These are phyloP conservation scores for Epichloe elymi DNA, from an alignment of 2,329 filamentous ascomycete species.

Conservation along the genomic window DNA sequence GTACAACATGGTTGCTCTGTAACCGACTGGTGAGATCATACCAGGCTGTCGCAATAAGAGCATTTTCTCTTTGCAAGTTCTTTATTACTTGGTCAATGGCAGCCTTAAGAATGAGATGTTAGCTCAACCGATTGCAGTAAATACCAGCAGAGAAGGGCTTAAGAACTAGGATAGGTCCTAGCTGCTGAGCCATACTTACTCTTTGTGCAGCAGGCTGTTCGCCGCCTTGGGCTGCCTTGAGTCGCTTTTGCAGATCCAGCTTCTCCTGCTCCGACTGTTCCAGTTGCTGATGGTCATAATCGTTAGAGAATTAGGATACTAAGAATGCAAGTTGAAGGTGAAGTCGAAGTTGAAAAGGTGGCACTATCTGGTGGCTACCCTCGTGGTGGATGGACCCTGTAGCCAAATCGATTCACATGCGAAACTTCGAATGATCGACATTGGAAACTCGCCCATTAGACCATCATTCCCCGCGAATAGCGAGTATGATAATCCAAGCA, in stretches of 20 bases:
- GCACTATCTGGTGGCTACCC: neutral
- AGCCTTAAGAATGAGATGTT: constrained; percentile 23
- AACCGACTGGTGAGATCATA: constrained; percentile 67
- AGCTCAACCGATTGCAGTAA: neutral
- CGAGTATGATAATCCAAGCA: neutral
- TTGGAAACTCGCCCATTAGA: neutral
- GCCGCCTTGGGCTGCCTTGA: constrained; percentile 39
- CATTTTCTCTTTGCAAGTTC: constrained; percentile 65
- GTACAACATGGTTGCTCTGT: constrained; percentile 70
- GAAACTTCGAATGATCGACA: neutral
- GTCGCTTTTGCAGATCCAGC: constrained; percentile 39
- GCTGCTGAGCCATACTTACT: constrained; percentile 26
- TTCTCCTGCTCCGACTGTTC: constrained; percentile 44
- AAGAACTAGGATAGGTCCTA: neutral
- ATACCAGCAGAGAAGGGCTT: neutral
- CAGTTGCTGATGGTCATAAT: constrained; percentile 34
- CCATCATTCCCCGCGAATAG: neutral
- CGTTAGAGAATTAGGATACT: constrained; percentile 2
- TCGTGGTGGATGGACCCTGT: neutral
- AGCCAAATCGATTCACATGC: neutral
- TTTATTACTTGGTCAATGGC: constrained; percentile 44
- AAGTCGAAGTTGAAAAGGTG: neutral
- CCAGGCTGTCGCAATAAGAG: constrained; percentile 71
- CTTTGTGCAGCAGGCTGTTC: constrained; percentile 37
- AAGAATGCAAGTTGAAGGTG: neutral